Base-by-base conservation (phyloP, 225 moss, liverwort and hornwort genomes). In the Physcomitrium patens region DNA sequence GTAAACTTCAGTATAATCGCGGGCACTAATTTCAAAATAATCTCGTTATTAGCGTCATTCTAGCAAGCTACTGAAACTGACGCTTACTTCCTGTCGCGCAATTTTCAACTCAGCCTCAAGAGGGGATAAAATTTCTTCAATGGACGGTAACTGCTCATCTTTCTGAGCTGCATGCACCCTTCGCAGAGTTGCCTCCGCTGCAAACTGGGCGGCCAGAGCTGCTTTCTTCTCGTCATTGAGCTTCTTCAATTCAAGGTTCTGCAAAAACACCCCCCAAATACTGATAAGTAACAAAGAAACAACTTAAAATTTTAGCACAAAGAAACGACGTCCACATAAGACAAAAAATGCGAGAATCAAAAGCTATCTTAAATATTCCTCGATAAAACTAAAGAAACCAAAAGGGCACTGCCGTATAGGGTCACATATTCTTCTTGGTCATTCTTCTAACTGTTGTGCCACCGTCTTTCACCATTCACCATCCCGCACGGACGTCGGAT, bases 171-270 rank as follows among this genome's bases (percentile, higher is more conserved):
- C 96, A 48, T 97, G 96, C 24, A 97, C 94, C 79, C 96, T 89
- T 46, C 96, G 89, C 69, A 97, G 64, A 72, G 96, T 97, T 63
- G 96, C 96, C 84, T 97, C 96, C 10, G 96, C 96, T 49, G 94
- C 96, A 79, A 87, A 90, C 87, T 97, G 96, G 12, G 91, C 96
- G 65, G 89, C 92, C 72, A 90, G 51, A 54, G 96, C 96, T 61
- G 88, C 89, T 83, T 94, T 97, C 87, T 87, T 94, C 82, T 97
- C 96, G 80, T 97, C 96, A 84, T 87, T 94, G 69, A 97, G 85
- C 69, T 89, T 94, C 85, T 97, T 97, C 62, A 97, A 77, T 67
- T 97, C 96, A 70, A 97, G 91, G 87, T 92, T 97, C 96, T 97
- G 84, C 84, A 82, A 60, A 49, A 7, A 69, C 9, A 59, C 17